Base-by-base conservation (phyloP, 2,329 filamentous ascomycete species). In the Penicillium hesseltinei region DNA sequence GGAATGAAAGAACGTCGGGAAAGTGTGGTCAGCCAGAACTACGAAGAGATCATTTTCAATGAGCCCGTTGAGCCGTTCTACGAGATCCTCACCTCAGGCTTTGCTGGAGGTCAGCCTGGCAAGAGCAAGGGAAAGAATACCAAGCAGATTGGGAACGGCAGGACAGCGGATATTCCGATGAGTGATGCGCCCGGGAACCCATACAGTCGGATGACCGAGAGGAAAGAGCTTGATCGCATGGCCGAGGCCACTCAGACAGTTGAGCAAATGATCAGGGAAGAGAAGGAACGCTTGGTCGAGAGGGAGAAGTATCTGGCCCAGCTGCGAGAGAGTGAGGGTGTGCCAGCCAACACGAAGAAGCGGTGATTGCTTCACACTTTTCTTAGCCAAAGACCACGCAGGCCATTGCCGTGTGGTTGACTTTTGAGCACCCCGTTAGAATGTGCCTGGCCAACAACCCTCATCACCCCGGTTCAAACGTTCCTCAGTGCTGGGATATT, bases 21-120 rank as follows among this genome's bases (percentile, higher is more conserved):
- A 63, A 82, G 88, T 68, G 87, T 97, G 44, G 80, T 88, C 33
- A 85, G 87, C 50, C 93, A 94, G 82, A 88, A 86, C 57, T 91
- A 97, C 71, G 94, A 99, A 74, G 92, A 96, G 70, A 89, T 97
- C 63, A 84, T 97, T 49, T 99, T 99, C 82, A 97, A 96, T 77
- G 94, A 99, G 75, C 94, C 94, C 0, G 94, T 92, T 67, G 91
- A 96, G 74, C 85, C 89, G 45, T 93, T 99, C 70, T 97, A 91
- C 76, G 91, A 96, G 61, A 81, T 91, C 29, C 81, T 99, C 60
- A 97, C 92, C 2, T 82, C 83, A 6, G 90, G 90, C 59, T 85
- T 87, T 27, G 54, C 59, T 3, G 46, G 66, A n/a, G 58, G 59
- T 5, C 66, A 66, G 42, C 84, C 83, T 60, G 80, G 68, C 19